phyloP scores from a whole-genome alignment of 176 grass and related monocot species.

The Dactylis glomerata region DNA sequence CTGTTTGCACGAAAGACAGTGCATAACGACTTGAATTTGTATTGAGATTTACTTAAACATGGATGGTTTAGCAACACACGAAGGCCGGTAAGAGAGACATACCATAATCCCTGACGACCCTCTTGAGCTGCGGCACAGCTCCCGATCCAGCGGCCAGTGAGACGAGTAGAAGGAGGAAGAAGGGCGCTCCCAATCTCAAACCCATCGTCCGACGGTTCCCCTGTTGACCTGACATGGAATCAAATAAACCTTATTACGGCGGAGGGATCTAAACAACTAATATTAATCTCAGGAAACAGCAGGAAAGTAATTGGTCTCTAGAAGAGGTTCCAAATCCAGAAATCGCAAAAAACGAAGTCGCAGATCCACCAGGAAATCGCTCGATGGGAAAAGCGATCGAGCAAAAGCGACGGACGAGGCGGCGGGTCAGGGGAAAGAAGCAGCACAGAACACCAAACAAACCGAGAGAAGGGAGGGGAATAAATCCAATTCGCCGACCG shows the following conservation, averaged over 20 bases:
- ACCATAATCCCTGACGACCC: not conserved
- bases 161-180: not conserved
- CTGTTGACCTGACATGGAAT: not conserved
- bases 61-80: not conserved
- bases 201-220: not conserved
- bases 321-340: not conserved
- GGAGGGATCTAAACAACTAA: not conserved
- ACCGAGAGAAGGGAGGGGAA: not conserved
- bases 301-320: not conserved
- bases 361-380: not conserved
- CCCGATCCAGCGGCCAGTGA: slow-evolving; percentile 33
- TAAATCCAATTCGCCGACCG: not conserved
- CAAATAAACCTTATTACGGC: not conserved
- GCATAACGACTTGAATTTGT: not conserved
- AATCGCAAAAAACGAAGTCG: not conserved
- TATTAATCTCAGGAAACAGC: not conserved
- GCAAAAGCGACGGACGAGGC: not conserved
- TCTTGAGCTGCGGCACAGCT: slow-evolving; percentile 23
- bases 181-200: not conserved
- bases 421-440: not conserved
- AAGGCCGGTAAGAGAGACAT: not conserved
- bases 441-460: not conserved
- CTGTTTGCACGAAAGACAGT: not conserved
- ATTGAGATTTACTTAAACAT: not conserved
- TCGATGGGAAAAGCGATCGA: not conserved